Base-by-base conservation (phyloP, 805 yeast genomes). In the Candida tallmaniae region DNA sequence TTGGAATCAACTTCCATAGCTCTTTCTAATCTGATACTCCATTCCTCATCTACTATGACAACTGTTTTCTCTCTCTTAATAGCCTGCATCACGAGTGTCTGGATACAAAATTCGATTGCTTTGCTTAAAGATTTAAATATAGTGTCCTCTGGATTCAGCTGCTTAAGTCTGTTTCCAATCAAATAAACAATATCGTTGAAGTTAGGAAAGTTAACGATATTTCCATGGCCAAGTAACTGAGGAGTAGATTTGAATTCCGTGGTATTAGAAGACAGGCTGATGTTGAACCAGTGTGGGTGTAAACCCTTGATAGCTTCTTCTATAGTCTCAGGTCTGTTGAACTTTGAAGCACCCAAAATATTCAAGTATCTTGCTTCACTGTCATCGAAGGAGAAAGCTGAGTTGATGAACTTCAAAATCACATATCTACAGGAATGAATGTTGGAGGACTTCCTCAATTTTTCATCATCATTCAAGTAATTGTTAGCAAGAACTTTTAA, bases 221-320 rank as follows among this genome's bases (percentile, higher is more conserved):
- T 59, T 3, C 56, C 56, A 3, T 55, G 48, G 1, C 76, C 78
- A 29, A 74, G 45, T 7, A 73, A 48, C 17, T 71, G 74, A 3
- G 54, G 27, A 0, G 78, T 69, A 0, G 75, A 45, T 27, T 64
- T 68, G 44, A 59, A 64, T n/a, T 63, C 71, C 1, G 42, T 40
- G 0, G 70, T 61, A 29, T 65, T 68, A 3, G 76, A 58, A 0
- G 81, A 64, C 26, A 56, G 59, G 22, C 66, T 56, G 3, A 80
- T 58, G 29, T 71, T 72, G 51, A 78, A 83, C 86, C 89, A 82
- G 53, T 83, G 75, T 0, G 96, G 96, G 54, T 87, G 79, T 19
- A 90, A 60, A 0, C 97, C 97, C 42, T 76, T 77, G 4, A 54
- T 56, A 0, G 96, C 82, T 52, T 87, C 96, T 48, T 87, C 95